A percentile compares a stretch with the other conserved stretches of the same genome.
Conservation (phyloP, 768 basidiomycete species). For the Rhizopogon rudus region DNA sequence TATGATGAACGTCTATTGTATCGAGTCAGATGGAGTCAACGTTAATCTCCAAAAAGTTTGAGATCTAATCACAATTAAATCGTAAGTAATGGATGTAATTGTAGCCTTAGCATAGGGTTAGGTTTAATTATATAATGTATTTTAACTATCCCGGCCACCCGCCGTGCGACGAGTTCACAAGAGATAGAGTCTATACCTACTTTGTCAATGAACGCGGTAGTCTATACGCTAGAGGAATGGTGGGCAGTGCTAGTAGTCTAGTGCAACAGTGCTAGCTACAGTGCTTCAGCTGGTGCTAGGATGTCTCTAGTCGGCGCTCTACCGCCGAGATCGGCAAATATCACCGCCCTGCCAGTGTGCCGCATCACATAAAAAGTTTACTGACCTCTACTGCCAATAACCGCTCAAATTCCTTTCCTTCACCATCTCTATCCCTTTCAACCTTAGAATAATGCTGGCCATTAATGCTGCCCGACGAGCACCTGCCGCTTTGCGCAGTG, state of each 20-base stretch:
- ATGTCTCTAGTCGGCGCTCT: constrained; percentile 5
- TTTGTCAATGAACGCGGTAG: neutral
- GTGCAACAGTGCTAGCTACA: too few species aligned
- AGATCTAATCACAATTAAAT: constrained; percentile 17
- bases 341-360: neutral
- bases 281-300: too few species aligned
- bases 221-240: too few species aligned
- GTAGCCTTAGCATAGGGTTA: constrained; percentile 15
- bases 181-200: neutral
- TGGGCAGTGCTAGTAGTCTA: too few species aligned
- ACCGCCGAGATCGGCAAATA: constrained; percentile 13
- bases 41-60: neutral
- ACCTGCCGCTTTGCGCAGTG: constrained; percentile 31
- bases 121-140: constrained; percentile 4
- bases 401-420: constrained; percentile 12
- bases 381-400: neutral
- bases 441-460: constrained; percentile 42
- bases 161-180: neutral
- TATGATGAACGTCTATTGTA: neutral
- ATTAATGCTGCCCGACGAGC: constrained; percentile 45
- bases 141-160: neutral
- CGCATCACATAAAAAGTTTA: neutral
- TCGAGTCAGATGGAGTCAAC: neutral
- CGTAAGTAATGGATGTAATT: neutral
- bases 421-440: constrained; percentile 17